Evolutionary conservation across 2,329 filamentous ascomycete genomes (phyloP).

Genomic region (Botrytis cinerea): DNA sequence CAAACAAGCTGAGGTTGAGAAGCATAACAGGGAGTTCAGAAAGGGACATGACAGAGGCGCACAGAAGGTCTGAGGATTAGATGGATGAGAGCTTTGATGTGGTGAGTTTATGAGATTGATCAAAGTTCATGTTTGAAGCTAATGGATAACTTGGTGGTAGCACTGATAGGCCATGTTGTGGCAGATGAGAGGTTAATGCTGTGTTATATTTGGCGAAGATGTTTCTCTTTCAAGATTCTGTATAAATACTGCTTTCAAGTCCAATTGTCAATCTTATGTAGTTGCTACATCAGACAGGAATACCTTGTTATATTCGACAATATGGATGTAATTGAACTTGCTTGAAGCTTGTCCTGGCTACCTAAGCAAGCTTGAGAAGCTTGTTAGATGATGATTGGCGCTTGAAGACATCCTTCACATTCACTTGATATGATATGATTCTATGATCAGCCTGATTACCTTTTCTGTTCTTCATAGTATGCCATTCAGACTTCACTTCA

Average conservation of each 20-base stretch:
- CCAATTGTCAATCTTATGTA: not conserved
- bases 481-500: not conserved
- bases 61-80: constrained; percentile 49
- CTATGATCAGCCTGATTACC: no score
- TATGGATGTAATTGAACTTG: not conserved
- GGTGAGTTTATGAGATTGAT: constrained; percentile 32
- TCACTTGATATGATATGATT: not conserved
- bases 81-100: constrained; percentile 57
- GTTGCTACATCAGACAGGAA: not conserved
- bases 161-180: not conserved
- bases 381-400: not conserved
- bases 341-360: no score
- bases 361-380: not conserved
- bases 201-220: not conserved
- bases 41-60: constrained; percentile 52
- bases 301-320: not conserved
- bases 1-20: constrained; percentile 57
- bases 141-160: not conserved
- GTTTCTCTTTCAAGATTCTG: not conserved
- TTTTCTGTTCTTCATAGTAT: not conserved
- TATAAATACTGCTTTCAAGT: not conserved
- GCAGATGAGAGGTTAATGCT: not conserved
- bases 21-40: constrained; percentile 61
- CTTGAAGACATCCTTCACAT: not conserved
- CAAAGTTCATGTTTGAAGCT: not conserved